phyloP scores from a whole-genome alignment of 352 stramenopile genomes.

The Globisporangium sylvaticum region DNA sequence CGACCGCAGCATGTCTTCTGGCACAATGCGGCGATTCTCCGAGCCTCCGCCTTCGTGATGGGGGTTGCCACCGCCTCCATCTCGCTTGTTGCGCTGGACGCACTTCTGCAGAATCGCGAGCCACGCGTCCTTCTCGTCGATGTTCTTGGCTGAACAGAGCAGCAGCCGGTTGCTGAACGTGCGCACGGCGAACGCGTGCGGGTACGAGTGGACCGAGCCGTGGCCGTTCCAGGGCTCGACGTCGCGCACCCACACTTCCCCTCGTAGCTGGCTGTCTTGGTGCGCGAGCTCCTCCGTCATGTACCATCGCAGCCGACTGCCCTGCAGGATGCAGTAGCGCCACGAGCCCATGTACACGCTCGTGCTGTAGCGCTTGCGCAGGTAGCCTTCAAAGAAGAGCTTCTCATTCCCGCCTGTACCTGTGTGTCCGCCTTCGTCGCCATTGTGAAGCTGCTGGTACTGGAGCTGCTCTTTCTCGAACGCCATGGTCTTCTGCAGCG shows the following conservation, averaged over 20 bases:
- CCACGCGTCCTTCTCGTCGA: constrained; percentile 45
- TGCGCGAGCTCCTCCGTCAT: constrained; percentile 48
- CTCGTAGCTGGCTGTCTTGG: constrained; percentile 43
- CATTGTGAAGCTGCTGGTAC: not conserved
- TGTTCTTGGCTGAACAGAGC: constrained; percentile 49
- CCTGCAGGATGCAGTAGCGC: constrained; percentile 66
- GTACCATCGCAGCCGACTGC: constrained; percentile 64
- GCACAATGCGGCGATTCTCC: constrained; percentile 44
- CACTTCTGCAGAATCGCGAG: constrained; percentile 30
- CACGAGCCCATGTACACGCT: constrained; percentile 77
- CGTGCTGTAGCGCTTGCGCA: constrained; percentile 65
- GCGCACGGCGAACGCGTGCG: constrained; percentile 60
- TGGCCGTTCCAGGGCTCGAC: constrained; percentile 61
- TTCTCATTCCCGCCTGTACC: constrained; percentile 5
- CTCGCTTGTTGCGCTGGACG: constrained; percentile 23
- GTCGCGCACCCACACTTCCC: constrained; percentile 54
- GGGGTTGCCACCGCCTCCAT: constrained; percentile 14
- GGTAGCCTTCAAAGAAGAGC: constrained; percentile 37
- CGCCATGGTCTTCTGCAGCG: constrained; percentile 7
- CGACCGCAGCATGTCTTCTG: constrained; percentile 39
- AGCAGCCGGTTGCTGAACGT: constrained; percentile 51
- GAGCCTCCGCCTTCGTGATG: constrained; percentile 22
- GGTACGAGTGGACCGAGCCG: constrained; percentile 43
- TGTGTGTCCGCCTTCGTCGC: constrained; percentile 1
- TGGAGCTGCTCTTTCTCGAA: constrained; percentile 8